Evolutionary conservation across 768 basidiomycete genomes (phyloP).

Genomic region (Trametes gibbosa): DNA sequence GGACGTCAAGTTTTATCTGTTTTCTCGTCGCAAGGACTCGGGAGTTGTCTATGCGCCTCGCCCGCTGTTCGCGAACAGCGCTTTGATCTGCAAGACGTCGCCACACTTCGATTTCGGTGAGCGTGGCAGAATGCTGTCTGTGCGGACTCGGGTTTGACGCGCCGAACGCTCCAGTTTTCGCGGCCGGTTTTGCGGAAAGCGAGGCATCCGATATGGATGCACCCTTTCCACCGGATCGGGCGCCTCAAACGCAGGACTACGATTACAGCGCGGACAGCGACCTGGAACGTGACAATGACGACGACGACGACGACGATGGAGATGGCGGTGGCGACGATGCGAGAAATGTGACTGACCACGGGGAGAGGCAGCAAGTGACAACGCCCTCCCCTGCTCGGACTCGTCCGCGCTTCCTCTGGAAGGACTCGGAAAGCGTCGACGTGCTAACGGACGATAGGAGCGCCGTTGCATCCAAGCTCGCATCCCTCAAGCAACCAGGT

Average conservation of each 20-base stretch:
- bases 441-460: no score
- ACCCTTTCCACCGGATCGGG: not conserved
- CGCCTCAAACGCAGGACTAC: not conserved
- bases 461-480: no score
- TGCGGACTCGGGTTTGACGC: not conserved
- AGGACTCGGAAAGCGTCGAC: no score
- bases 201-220: not conserved
- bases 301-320: not conserved
- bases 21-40: not conserved
- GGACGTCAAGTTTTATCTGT: slow-evolving; percentile 13
- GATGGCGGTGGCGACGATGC: no score
- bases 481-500: no score
- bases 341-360: no score
- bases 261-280: slow-evolving; percentile 22
- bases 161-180: not conserved
- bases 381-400: no score
- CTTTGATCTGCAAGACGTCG: slow-evolving; percentile 1
- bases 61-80: slow-evolving; percentile 7
- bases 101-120: slow-evolving; percentile 5
- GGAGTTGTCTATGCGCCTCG: not conserved
- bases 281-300: slow-evolving; percentile 10
- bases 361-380: no score
- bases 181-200: not conserved
- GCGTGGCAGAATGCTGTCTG: not conserved
- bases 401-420: no score